phyloP scores from a whole-genome alignment of 208 protist species.

The Crithidia expoeki region DNA sequence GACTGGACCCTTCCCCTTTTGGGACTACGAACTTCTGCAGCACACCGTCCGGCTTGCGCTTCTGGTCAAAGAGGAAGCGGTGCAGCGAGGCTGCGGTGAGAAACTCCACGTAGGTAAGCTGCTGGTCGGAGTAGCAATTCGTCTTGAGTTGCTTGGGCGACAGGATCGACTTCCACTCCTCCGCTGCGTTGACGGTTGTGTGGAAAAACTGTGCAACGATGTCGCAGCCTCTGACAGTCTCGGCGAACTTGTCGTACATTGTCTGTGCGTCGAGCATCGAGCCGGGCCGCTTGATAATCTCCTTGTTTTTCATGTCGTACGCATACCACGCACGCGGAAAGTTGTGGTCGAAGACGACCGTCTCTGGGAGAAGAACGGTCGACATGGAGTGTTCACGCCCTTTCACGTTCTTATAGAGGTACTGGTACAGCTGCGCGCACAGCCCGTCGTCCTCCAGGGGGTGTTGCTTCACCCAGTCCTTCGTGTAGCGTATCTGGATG shows the following conservation, averaged over 20 bases:
- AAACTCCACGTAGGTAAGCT: constrained; percentile 85
- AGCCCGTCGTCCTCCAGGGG: constrained; percentile 86
- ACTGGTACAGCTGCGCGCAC: constrained; percentile 77
- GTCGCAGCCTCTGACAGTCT: constrained; percentile 46
- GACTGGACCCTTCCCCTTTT: constrained; percentile 72
- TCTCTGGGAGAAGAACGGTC: constrained; percentile 77
- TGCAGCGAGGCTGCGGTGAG: constrained; percentile 79
- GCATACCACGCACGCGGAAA: constrained; percentile 93
- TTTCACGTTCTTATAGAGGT: constrained; percentile 88
- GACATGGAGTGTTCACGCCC: constrained; percentile 69
- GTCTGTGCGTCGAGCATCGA: constrained; percentile 88
- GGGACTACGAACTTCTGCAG: constrained; percentile 91
- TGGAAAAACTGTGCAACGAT: constrained; percentile 90
- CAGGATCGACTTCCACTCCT: constrained; percentile 47
- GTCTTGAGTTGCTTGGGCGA: constrained; percentile 21
- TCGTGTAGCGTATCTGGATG: constrained; percentile 64
- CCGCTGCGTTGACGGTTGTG: constrained; percentile 49
- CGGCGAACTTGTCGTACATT: constrained; percentile 78
- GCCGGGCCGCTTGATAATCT: constrained; percentile 81
- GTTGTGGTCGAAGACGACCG: constrained; percentile 94
- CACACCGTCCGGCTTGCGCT: constrained; percentile 86
- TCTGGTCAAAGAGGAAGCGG: constrained; percentile 81
- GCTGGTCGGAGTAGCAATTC: constrained; percentile 35
- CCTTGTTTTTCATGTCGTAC: constrained; percentile 80
- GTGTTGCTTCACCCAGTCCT: constrained; percentile 83